Base-by-base conservation (phyloP, 2,329 filamentous ascomycete genomes). In the Penicillium sp. region DNA sequence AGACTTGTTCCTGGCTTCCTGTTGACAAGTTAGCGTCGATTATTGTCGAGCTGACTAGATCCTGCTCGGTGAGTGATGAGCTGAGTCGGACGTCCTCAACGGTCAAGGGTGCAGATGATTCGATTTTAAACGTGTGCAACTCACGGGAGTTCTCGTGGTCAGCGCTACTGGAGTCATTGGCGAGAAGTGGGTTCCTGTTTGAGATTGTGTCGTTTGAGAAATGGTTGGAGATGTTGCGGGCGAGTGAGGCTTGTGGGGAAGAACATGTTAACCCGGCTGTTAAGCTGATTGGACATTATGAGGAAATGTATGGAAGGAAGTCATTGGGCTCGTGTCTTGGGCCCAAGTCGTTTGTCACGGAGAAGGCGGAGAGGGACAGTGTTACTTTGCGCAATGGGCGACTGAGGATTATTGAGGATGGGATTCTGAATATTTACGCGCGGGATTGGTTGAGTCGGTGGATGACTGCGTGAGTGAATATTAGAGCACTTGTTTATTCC, bases 61-160 rank as follows among this genome's bases (percentile, higher is more conserved):
- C 55, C 0, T 60, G 58, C 41, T 53, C 58, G 1, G 24, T 41
- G 0, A 4, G 8, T 44, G 3, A 15, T 1, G 6, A 15, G 2
- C 3, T 4, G 7, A 33, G 8, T 54, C 38, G 23, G 12, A 41
- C n/a, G 29, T 49, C 37, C 15, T 40, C 3, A 2, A 33, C 28
- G 8, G 9, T 12, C 3, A 6, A n/a, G 3, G 20, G 31, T 20
- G 18, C n/a, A 24, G 62, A 66, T 45, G 60, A 62, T 18, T 59
- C 60, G 0, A 46, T 68, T 12, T 69, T 67, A 47, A 68, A 68
- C 43, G 31, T 69, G 28, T 58, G 54, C 29, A 68, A 69, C 42
- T 51, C 65, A 6, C 50, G 52, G 1, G 41, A 47, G 5, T 74
- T 74, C 49, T 59, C 62, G 5, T 74, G 70, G 71, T 56, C 59